Percentiles rank a stretch among this genome's conserved stretches.
Evolutionary conservation across 1,284 basidiomycete genomes (phyloP).

Genomic region (Ustilago shanxiensis): DNA sequence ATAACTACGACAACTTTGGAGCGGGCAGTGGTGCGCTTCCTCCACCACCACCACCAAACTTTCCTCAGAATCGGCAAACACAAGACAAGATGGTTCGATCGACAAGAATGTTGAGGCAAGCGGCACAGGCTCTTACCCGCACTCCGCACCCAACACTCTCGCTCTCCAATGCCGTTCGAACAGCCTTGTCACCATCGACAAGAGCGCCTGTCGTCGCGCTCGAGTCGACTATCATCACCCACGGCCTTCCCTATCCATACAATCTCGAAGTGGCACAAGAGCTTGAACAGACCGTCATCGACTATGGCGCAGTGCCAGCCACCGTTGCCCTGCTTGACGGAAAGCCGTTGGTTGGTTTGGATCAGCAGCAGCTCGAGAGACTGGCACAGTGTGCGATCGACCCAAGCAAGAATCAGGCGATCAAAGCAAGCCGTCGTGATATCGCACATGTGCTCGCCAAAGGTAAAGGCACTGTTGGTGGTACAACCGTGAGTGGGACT

Average conservation of each 20-base stretch:
- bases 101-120: conserved; percentile 35
- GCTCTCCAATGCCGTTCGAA: conserved; percentile 27
- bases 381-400: conserved; percentile 75
- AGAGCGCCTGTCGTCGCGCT: conserved; percentile 72
- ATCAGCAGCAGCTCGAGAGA: conserved; percentile 77
- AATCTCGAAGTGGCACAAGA: conserved; percentile 82
- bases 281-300: conserved; percentile 83
- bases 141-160: conserved; percentile 32
- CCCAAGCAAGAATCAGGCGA: conserved; percentile 57
- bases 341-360: conserved; percentile 86
- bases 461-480: conserved; percentile 77
- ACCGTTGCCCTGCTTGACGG: conserved; percentile 90
- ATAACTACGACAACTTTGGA: neutral
- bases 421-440: conserved; percentile 90
- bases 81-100: conserved; percentile 31
- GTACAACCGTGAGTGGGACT: conserved; percentile 91
- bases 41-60: neutral
- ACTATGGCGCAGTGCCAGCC: conserved; percentile 83
- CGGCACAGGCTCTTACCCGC: conserved; percentile 33
- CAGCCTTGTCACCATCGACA: conserved; percentile 24
- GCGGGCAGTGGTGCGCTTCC: neutral
- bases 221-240: conserved; percentile 88
- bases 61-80: neutral
- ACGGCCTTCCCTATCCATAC: conserved; percentile 78
- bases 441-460: conserved; percentile 81